Evolutionary conservation across 371 early-diverging fungal species (phyloP).

Genomic region (Mortierella sp.): DNA sequence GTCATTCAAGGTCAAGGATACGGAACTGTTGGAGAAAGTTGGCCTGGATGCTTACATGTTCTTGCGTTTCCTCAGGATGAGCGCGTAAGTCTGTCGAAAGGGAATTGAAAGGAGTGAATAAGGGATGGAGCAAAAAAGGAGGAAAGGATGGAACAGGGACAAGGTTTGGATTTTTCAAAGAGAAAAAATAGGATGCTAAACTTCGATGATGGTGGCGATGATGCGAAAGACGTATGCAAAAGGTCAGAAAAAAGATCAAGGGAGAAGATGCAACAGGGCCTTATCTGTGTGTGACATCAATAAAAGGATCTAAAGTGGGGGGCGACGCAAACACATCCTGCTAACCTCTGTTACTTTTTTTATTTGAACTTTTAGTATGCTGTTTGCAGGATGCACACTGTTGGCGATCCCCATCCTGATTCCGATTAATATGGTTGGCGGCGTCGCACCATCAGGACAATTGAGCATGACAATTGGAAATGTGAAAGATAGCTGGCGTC

Average conservation of each 20-base stretch:
- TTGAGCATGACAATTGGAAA: slow-evolving; percentile 75
- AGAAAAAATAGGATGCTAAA: not conserved
- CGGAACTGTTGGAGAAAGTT: slow-evolving; percentile 68
- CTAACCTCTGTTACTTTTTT: not conserved
- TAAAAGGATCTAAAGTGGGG: not conserved
- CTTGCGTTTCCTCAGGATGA: slow-evolving; percentile 76
- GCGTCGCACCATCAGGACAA: slow-evolving; percentile 13
- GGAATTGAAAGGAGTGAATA: not conserved
- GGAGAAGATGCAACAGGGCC: not conserved
- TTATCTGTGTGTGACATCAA: not conserved
- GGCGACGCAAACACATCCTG: not conserved
- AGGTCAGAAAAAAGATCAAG: not conserved
- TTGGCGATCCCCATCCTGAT: slow-evolving; percentile 76
- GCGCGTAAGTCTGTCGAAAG: slow-evolving; percentile 54
- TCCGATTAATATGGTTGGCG: slow-evolving; percentile 74
- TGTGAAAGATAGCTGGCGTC: slow-evolving; percentile 61
- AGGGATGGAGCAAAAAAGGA: not conserved
- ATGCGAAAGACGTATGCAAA: not conserved
- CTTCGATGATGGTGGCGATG: not conserved
- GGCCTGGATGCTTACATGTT: slow-evolving; percentile 89
- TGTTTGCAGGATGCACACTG: slow-evolving; percentile 72
- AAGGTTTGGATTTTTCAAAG: not conserved
- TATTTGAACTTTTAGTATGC: not conserved
- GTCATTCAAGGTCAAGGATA: slow-evolving; percentile 68
- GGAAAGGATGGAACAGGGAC: not conserved